Conservation (phyloP, 2,329 filamentous ascomycete species). For the Aspergillus ibericus region DNA sequence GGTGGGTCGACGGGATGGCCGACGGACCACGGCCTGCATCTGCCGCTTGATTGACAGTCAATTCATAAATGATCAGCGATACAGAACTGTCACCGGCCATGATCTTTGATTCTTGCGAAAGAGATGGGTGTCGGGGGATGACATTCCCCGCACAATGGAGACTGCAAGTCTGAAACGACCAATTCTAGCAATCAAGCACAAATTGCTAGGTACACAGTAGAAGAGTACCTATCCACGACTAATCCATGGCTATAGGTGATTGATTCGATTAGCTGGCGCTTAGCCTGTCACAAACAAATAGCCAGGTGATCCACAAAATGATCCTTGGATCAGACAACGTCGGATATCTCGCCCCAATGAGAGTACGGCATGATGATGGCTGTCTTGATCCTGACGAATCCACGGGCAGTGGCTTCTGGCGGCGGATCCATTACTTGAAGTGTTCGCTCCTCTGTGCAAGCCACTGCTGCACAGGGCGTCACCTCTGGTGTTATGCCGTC, state of each 20-base stretch:
- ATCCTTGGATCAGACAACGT: not conserved
- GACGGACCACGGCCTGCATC: not conserved
- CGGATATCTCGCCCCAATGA: not conserved
- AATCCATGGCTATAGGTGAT: not conserved
- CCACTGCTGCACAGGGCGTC: not conserved
- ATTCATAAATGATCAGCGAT: not conserved
- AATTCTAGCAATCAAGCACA: no score
- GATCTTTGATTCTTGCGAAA: no score
- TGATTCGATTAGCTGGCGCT: not conserved
- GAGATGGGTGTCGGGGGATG: no score
- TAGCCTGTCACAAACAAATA: not conserved
- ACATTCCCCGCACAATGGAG: no score
- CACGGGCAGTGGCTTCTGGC: no score
- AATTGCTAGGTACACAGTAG: no score
- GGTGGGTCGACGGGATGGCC: not conserved
- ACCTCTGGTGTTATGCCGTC: not conserved
- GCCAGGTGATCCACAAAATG: not conserved
- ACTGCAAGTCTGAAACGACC: no score
- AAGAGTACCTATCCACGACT: no score
- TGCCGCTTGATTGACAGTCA: not conserved
- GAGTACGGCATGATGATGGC: not conserved
- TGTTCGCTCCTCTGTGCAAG: not conserved
- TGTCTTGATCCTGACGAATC: not conserved
- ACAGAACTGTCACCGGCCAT: not conserved
- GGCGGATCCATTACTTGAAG: no score